These are phyloP conservation scores for Triticum turgidum DNA, from an alignment of 176 grass and related monocot species.

Conservation along the genomic window DNA sequence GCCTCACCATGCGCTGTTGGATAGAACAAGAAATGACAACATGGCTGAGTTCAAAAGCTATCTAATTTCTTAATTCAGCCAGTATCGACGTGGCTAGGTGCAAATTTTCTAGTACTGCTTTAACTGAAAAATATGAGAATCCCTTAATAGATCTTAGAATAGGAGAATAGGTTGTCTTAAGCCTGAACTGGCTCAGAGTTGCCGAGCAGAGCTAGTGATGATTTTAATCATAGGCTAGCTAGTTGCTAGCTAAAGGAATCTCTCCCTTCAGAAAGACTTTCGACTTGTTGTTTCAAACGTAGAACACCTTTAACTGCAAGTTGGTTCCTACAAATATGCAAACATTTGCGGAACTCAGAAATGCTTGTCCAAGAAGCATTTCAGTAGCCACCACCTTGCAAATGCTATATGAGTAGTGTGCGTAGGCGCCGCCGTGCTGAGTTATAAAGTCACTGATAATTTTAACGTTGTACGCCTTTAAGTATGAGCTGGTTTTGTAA, in stretches of 20 bases:
- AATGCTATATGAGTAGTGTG: background rate
- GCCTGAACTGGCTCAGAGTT: conserved; percentile 12
- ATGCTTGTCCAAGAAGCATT: conserved; percentile 17
- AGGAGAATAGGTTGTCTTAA: background rate
- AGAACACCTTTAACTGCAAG: conserved; percentile 18
- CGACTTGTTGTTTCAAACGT: conserved; percentile 3
- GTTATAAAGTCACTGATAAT: background rate
- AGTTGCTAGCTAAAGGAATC: conserved; percentile 11
- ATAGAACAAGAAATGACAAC: background rate
- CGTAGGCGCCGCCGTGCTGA: background rate
- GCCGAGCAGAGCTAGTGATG: background rate
- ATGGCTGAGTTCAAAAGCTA: background rate
- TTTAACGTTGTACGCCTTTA: background rate
- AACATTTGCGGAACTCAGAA: background rate
- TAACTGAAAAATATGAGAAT: background rate
- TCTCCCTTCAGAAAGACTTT: conserved; percentile 21
- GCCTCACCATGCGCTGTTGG: background rate
- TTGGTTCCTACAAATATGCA: background rate
- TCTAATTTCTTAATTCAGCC: background rate
- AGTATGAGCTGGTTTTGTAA: conserved; percentile 25
- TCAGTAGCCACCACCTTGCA: background rate
- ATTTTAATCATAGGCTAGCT: conserved; percentile 13
- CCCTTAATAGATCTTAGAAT: no score
- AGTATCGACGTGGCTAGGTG: background rate
- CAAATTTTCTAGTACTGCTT: background rate